Percentiles rank a stretch among this genome's conserved stretches.
These are phyloP conservation scores for Gynochthodes officinalis DNA, from an alignment of 257 asterid species.

Conservation along the genomic window DNA sequence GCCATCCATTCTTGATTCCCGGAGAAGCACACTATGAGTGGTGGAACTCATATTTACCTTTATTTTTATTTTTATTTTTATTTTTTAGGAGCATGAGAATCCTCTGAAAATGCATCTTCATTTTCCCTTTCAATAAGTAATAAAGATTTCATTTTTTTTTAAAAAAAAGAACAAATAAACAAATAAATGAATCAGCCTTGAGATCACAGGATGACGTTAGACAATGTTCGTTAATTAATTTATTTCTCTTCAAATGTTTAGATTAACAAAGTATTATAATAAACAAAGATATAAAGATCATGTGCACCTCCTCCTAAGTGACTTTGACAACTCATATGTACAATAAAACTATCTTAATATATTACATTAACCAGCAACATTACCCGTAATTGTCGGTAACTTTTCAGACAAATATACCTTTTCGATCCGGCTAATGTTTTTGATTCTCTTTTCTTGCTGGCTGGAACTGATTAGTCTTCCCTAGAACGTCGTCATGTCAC, in stretches of 20 bases:
- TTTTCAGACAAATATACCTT: background rate
- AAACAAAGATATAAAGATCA: too few species aligned
- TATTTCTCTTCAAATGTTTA: too few species aligned
- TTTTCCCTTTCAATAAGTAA: background rate
- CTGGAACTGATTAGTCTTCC: background rate
- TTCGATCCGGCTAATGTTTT: background rate
- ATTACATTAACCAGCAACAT: background rate
- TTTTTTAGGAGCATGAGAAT: background rate
- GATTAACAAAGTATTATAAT: too few species aligned
- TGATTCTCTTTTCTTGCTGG: background rate
- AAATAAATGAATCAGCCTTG: background rate
- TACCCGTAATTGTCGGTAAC: background rate
- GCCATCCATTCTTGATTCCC: conserved; percentile 14
- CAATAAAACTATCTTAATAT: too few species aligned
- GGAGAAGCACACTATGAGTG: conserved; percentile 3
- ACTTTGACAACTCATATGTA: background rate
- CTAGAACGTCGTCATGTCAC: background rate
- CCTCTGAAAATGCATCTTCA: background rate
- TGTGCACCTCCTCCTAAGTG: too few species aligned
- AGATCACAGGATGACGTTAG: background rate
- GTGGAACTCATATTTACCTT: background rate
- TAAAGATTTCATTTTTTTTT: background rate
- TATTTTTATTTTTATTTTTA: too few species aligned
- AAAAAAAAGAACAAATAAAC: too few species aligned
- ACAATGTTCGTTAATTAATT: too few species aligned